Evolutionary conservation across 257 asterid genomes (phyloP), one percentile per base, ranked within the genome.

Genomic region (Ilex asprella): DNA sequence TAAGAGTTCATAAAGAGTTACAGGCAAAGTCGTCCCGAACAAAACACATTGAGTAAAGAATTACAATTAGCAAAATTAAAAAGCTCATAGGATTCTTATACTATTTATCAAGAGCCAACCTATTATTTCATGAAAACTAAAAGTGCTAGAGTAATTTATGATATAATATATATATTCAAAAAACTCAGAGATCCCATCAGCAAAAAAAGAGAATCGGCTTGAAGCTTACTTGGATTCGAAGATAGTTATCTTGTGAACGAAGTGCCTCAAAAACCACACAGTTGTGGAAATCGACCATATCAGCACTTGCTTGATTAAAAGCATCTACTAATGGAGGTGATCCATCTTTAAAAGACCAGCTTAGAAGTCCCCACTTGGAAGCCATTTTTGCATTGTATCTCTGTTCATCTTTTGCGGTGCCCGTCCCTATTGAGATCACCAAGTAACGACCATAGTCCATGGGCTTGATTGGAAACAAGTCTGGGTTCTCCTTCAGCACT

Each of bases 341-440:
- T 9, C 71, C 76, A 2, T 27, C 63, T 16, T 73, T n/a, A 4
- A 49, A 67, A 7, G 84, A 53, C 95, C 93, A 87, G 46, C 77
- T 82, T 46, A 84, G 16, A 29, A 81, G 16, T 13, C 95, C 90
- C 95, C 93, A 86, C 14, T 65, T 65, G 1, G 78, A 62, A 31
- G 83, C 89, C 43, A 29, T 65, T 62, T 58, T 43, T 4, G 89
- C 91, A 7, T 68, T 71, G 50, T 67, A 81, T 14, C 56, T 71
- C 2, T 50, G 72, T 12, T 76, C 85, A 10, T 78, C 72, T 68
- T 68, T 78, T 11, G 72, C 71, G 0, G 75, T 55, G 3, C 95
- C 95, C 1, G 95, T 81, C 39, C 95, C 95, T 2, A 84, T 2
- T 3, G 91, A 83, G 43, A 86, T 62, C 12, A 86, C 88, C 0